A percentile compares a stretch with the other conserved stretches of the same genome.
Conservation (phyloP, 164 flowering plant genomes). For the Vitis amurensis region DNA sequence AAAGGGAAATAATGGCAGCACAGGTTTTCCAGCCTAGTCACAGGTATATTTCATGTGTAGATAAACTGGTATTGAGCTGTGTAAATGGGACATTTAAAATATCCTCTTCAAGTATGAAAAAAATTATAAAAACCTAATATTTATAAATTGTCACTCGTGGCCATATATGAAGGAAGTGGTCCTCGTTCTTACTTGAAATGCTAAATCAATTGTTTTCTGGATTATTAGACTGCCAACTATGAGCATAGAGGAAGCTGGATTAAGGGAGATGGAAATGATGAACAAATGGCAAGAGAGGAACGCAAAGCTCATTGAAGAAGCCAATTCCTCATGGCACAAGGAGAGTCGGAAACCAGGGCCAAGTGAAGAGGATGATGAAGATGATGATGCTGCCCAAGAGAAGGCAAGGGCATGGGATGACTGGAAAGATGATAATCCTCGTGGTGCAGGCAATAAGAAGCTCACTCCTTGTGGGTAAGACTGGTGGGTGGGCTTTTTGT, state of each 20-base stretch:
- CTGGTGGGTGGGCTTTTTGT: background rate
- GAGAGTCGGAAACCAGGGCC: conserved; percentile 40
- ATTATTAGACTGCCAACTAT: conserved; percentile 82
- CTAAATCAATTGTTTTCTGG: background rate
- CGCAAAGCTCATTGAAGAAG: conserved; percentile 70
- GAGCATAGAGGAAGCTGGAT: conserved; percentile 99
- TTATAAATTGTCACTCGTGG: too few relatives aligned
- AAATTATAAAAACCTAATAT: too few relatives aligned
- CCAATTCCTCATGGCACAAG: conserved; percentile 86
- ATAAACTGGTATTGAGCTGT: background rate
- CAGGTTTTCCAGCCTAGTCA: conserved; percentile 91
- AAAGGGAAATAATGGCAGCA: conserved; percentile 86
- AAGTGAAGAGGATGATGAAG: conserved; percentile 51
- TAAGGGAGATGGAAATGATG: conserved; percentile 94
- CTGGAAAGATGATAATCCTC: conserved; percentile 98
- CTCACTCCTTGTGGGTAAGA: conserved; percentile 92
- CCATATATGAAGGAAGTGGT: too few relatives aligned
- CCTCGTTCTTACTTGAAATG: background rate
- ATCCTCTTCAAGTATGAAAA: too few relatives aligned
- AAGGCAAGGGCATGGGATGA: conserved; percentile 95
- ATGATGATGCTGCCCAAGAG: conserved; percentile 82
- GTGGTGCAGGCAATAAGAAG: conserved; percentile 97
- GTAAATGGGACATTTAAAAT: background rate
- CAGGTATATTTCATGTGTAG: conserved; percentile 46
- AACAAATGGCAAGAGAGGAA: conserved; percentile 87